These are phyloP conservation scores for Coelastrella sp. DNA, from an alignment of 139 green algal genomes.

Conservation along the genomic window DNA sequence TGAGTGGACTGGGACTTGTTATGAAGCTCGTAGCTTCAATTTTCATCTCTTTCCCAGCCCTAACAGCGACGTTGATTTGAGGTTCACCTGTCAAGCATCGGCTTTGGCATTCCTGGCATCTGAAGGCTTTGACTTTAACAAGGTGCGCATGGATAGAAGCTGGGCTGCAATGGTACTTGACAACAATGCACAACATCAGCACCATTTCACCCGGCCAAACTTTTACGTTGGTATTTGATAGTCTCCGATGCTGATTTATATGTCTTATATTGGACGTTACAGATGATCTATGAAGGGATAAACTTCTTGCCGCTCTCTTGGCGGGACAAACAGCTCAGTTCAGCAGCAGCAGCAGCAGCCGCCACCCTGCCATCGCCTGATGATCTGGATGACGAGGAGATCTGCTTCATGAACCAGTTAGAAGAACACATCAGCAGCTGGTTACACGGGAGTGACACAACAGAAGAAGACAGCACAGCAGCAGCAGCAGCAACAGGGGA, in stretches of 20 bases:
- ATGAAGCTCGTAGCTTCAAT: constrained; percentile 78
- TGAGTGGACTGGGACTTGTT: constrained; percentile 40
- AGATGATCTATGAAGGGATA: constrained; percentile 75
- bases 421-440: constrained; percentile 12
- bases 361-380: constrained; percentile 2
- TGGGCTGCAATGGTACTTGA: background rate
- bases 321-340: constrained; percentile 25
- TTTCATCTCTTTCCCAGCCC: constrained; percentile 78
- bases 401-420: constrained; percentile 27
- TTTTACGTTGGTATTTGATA: no score
- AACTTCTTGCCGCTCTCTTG: constrained; percentile 61
- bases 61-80: constrained; percentile 58
- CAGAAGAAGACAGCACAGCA: constrained; percentile 13
- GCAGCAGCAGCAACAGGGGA: constrained; percentile 26
- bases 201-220: background rate
- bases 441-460: constrained; percentile 10
- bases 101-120: constrained; percentile 75
- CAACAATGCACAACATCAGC: background rate
- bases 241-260: no score
- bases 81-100: constrained; percentile 79
- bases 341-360: background rate
- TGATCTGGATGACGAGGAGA: constrained; percentile 45
- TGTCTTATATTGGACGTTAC: background rate
- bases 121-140: constrained; percentile 85
- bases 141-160: constrained; percentile 44